Conservation (phyloP, 2,329 filamentous ascomycete species). For the Remersonia thermophila region DNA sequence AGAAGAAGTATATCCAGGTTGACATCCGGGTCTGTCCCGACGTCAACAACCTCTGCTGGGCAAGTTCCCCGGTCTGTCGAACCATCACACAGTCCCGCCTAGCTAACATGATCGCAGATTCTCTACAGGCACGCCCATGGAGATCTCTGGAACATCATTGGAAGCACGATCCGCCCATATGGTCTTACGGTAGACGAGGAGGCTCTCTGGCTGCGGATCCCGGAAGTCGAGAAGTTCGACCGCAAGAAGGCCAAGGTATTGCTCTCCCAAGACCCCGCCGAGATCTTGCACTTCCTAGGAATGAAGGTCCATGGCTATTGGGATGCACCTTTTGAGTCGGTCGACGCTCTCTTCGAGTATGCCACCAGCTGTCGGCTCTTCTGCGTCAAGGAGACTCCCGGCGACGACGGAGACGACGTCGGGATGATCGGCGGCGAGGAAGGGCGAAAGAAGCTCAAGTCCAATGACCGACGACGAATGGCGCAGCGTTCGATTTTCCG, state of each 20-base stretch:
- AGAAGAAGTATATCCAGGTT: constrained; percentile 46
- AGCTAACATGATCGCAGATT: not conserved
- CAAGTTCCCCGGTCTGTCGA: not conserved
- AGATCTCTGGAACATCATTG: constrained; percentile 56
- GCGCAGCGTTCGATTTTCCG: constrained; percentile 43
- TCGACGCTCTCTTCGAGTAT: constrained; percentile 51
- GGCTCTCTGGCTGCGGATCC: constrained; percentile 53
- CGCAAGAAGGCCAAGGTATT: constrained; percentile 45
- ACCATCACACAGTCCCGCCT: not conserved
- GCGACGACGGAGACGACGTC: constrained; percentile 6
- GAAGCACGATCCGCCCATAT: constrained; percentile 47
- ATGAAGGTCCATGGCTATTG: constrained; percentile 39
- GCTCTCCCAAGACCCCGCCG: constrained; percentile 43
- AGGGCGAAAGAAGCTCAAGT: constrained; percentile 29
- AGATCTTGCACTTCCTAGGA: constrained; percentile 51
- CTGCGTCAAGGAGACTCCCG: constrained; percentile 22
- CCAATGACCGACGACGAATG: constrained; percentile 47
- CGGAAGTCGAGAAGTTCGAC: constrained; percentile 51
- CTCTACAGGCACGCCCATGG: constrained; percentile 59
- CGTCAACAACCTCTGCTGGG: constrained; percentile 42
- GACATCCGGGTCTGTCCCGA: constrained; percentile 48
- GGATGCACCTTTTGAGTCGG: constrained; percentile 40
- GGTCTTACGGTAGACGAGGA: constrained; percentile 54
- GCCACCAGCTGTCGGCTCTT: constrained; percentile 47
- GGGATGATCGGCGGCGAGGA: constrained; percentile 18